Evolutionary conservation across 75 land plant genomes (phyloP).

Genomic region (Pinus tabuliformis): DNA sequence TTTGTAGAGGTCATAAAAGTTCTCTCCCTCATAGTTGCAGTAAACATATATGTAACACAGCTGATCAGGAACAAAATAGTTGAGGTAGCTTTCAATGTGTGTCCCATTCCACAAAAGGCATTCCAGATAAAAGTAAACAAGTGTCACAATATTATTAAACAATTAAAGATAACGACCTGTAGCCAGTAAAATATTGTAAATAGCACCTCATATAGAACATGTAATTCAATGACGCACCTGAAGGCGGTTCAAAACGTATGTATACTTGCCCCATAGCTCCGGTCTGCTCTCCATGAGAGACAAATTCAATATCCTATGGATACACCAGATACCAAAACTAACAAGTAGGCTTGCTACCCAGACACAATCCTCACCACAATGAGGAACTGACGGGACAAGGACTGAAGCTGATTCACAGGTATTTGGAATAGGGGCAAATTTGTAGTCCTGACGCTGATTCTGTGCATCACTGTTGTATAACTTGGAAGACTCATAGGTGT

Average conservation of each 20-base stretch:
- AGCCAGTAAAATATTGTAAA: background rate
- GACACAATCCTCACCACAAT: conserved; percentile 85
- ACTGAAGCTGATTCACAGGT: conserved; percentile 8
- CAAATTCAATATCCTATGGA: conserved; percentile 76
- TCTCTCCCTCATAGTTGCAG: background rate
- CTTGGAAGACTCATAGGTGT: conserved; percentile 28
- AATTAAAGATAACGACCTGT: background rate
- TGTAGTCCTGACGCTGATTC: conserved; percentile 2
- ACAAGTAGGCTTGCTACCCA: conserved; percentile 67
- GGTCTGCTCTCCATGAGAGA: conserved; percentile 97
- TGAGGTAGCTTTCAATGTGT: background rate
- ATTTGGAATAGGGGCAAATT: background rate
- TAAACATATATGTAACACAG: background rate
- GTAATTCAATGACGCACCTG: conserved; percentile 60
- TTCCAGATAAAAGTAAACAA: background rate
- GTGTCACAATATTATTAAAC: background rate
- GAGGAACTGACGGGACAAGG: conserved; percentile 28
- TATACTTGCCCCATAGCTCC: conserved; percentile 98
- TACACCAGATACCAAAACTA: conserved; percentile 99
- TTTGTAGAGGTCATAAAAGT: background rate
- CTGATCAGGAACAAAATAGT: background rate
- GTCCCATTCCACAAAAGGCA: background rate
- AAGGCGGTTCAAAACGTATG: conserved; percentile 95
- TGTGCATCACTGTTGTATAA: conserved; percentile 9
- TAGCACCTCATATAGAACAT: background rate